These are phyloP conservation scores for Chalciporus piperatus DNA, from an alignment of 768 basidiomycete species.

Conservation along the genomic window DNA sequence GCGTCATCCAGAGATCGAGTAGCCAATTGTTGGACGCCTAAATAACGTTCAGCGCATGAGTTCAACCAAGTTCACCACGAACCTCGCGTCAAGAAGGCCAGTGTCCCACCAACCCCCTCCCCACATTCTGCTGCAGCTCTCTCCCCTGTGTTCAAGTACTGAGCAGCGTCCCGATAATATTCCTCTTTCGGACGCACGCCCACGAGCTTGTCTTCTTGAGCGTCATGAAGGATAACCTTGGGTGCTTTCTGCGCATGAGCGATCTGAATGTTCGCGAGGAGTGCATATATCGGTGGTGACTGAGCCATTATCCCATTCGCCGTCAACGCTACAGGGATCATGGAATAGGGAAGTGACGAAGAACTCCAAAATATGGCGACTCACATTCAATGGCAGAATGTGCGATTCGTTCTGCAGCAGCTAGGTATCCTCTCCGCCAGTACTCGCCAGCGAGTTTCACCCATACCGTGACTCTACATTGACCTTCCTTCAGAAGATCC, in stretches of 20 bases:
- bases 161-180: conserved; percentile 67
- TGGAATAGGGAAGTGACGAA: conserved; percentile 1
- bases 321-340: conserved; percentile 43
- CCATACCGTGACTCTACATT: conserved; percentile 75
- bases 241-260: conserved; percentile 81
- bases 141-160: conserved; percentile 61
- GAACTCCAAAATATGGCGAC: conserved; percentile 20
- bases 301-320: conserved; percentile 47
- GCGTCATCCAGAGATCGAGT: conserved; percentile 82
- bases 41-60: neutral
- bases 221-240: conserved; percentile 67
- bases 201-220: conserved; percentile 67
- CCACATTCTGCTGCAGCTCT: conserved; percentile 56
- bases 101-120: conserved; percentile 51
- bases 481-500: conserved; percentile 67
- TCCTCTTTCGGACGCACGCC: conserved; percentile 64
- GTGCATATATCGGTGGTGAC: conserved; percentile 70
- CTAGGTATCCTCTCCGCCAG: conserved; percentile 73
- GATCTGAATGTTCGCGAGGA: conserved; percentile 85
- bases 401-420: conserved; percentile 76
- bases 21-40: conserved; percentile 82
- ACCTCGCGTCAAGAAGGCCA: conserved; percentile 69
- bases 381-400: conserved; percentile 62
- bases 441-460: conserved; percentile 84
- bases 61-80: conserved; percentile 11